phyloP scores from a whole-genome alignment of 768 basidiomycete species.

The Serendipita sp. region DNA sequence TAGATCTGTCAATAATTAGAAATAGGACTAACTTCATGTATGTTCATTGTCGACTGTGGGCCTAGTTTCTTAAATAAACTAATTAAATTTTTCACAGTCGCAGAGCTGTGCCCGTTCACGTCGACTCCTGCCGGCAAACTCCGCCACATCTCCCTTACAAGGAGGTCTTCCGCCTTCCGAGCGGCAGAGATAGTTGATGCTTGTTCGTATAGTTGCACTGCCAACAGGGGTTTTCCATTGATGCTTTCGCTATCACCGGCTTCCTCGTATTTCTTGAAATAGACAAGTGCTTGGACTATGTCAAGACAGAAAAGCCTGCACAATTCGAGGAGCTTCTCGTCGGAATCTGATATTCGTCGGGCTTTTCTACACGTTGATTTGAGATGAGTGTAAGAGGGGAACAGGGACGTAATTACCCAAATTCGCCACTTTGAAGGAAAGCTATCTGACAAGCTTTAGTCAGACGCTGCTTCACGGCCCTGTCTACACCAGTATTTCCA shows the following conservation, averaged over 20 bases:
- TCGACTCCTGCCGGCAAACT: too few species aligned
- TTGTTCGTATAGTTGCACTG: neutral
- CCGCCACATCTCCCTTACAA: too few species aligned
- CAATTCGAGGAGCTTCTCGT: neutral
- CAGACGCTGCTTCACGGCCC: constrained; percentile 15
- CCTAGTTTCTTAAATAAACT: too few species aligned
- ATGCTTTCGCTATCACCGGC: neutral
- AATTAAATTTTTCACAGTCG: too few species aligned
- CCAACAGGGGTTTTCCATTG: neutral
- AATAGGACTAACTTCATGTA: too few species aligned
- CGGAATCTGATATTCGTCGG: neutral
- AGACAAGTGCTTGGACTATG: neutral
- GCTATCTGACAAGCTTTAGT: neutral
- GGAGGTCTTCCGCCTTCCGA: too few species aligned
- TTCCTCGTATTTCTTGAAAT: neutral
- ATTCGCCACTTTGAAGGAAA: neutral
- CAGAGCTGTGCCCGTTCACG: too few species aligned
- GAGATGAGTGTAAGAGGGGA: neutral
- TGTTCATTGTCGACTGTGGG: too few species aligned
- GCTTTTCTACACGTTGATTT: neutral
- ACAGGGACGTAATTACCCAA: neutral
- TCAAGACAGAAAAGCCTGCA: neutral
- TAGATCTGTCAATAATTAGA: too few species aligned
- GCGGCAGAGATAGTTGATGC: too few species aligned
- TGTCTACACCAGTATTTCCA: constrained; percentile 21